Evolutionary conservation across 306 rosid genomes (phyloP).

Genomic region (Sesbania bispinosa): DNA sequence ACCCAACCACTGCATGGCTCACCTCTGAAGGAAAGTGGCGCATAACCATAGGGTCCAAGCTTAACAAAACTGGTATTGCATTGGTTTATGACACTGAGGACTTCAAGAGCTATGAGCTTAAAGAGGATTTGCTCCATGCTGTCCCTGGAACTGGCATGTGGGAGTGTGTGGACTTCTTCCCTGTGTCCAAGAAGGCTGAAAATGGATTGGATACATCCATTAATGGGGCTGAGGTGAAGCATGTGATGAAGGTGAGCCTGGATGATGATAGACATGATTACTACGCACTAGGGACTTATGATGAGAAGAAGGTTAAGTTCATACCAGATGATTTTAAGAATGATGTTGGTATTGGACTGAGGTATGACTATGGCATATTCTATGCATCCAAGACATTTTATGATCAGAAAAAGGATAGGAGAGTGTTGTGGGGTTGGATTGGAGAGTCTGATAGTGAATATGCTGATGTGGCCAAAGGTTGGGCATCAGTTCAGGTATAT

Average conservation of each 20-base stretch:
- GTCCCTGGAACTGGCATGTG: conserved; percentile 88
- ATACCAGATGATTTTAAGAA: conserved; percentile 52
- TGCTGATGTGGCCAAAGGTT: conserved; percentile 79
- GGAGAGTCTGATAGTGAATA: conserved; percentile 81
- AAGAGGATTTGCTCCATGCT: conserved; percentile 50
- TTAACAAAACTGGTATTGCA: conserved; percentile 69
- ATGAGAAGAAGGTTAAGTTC: conserved; percentile 58
- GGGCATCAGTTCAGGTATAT: conserved; percentile 92
- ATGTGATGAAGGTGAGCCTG: conserved; percentile 80
- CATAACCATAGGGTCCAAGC: conserved; percentile 66
- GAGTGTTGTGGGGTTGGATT: conserved; percentile 98
- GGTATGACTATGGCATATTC: conserved; percentile 82
- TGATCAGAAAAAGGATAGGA: conserved; percentile 57
- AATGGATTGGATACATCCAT: conserved; percentile 63
- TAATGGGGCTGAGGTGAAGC: conserved; percentile 62
- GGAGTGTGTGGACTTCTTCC: conserved; percentile 93
- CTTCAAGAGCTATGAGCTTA: conserved; percentile 59
- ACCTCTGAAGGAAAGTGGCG: conserved; percentile 81
- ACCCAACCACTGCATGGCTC: conserved; percentile 89
- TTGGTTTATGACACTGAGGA: conserved; percentile 74
- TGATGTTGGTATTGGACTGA: conserved; percentile 79
- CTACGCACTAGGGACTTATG: conserved; percentile 70
- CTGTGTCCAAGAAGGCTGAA: conserved; percentile 43
- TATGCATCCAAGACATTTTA: conserved; percentile 89
- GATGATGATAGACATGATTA: conserved; percentile 82